These are phyloP conservation scores for Microcyclospora tardicrescens DNA, from an alignment of 2,329 filamentous ascomycete genomes.

Conservation along the genomic window DNA sequence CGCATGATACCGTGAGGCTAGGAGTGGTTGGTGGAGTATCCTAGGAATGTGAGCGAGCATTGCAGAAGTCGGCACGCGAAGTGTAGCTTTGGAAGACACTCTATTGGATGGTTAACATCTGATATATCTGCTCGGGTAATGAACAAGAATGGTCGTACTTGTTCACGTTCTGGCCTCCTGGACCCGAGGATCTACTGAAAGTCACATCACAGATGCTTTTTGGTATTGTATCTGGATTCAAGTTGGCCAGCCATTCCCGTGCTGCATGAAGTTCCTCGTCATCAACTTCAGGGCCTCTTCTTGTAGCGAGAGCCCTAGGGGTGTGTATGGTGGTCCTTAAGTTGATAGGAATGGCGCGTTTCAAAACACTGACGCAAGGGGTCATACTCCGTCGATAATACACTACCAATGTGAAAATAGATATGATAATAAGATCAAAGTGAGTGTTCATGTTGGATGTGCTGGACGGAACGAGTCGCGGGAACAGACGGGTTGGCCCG, in stretches of 20 bases:
- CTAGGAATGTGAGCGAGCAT: slow-evolving; percentile 43
- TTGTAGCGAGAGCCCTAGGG: not conserved
- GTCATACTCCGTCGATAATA: too few relatives aligned
- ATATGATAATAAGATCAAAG: too few relatives aligned
- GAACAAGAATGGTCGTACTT: slow-evolving; percentile 37
- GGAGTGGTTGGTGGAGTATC: slow-evolving; percentile 40
- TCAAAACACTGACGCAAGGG: too few relatives aligned
- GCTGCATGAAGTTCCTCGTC: slow-evolving; percentile 26
- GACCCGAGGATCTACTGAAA: slow-evolving; percentile 52
- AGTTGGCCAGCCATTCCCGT: slow-evolving; percentile 43
- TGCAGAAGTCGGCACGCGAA: slow-evolving; percentile 40
- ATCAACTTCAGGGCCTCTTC: slow-evolving; percentile 7
- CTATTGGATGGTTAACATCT: slow-evolving; percentile 24
- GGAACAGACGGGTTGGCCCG: too few relatives aligned
- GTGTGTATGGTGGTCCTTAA: too few relatives aligned
- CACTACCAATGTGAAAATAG: too few relatives aligned
- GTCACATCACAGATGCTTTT: slow-evolving; percentile 44
- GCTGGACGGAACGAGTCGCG: too few relatives aligned
- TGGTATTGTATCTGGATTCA: slow-evolving; percentile 43
- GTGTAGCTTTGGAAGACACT: slow-evolving; percentile 54
- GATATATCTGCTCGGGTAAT: not conserved
- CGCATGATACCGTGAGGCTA: slow-evolving; percentile 42
- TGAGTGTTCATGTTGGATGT: too few relatives aligned
- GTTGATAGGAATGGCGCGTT: too few relatives aligned
- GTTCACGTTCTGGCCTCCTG: slow-evolving; percentile 56